Evolutionary conservation across 805 yeast species (phyloP).

Genomic region (Yarrowia deformans): DNA sequence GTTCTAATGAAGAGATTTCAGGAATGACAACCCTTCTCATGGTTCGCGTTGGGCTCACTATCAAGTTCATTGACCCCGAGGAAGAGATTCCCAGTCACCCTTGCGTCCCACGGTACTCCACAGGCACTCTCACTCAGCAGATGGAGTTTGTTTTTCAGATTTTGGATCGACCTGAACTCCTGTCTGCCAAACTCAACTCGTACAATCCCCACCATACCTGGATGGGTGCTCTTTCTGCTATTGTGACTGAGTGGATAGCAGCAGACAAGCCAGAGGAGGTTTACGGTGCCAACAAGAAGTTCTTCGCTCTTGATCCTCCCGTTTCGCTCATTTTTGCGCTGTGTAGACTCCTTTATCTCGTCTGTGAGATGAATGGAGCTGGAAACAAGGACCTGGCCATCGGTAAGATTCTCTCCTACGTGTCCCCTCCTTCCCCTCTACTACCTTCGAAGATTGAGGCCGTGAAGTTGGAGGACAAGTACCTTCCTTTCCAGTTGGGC

Average conservation of each 20-base stretch:
- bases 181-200: not conserved
- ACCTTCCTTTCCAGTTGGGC: constrained; percentile 20
- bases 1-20: constrained; percentile 3
- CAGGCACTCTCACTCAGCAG: not conserved
- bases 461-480: constrained; percentile 13
- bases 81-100: constrained; percentile 19
- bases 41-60: constrained; percentile 1
- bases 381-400: constrained; percentile 13
- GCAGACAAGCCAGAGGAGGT: constrained; percentile 4
- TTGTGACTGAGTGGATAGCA: constrained; percentile 20
- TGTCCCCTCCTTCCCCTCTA: constrained; percentile 11
- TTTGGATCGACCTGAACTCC: constrained; percentile 16
- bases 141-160: constrained; percentile 28
- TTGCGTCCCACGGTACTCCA: constrained; percentile 10
- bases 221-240: constrained; percentile 27
- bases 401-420: not conserved
- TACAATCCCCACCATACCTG: constrained; percentile 24
- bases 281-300: not conserved
- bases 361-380: constrained; percentile 30
- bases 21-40: constrained; percentile 19
- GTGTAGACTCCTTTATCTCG: constrained; percentile 10
- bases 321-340: constrained; percentile 21
- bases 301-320: constrained; percentile 9
- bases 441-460: constrained; percentile 19
- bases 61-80: constrained; percentile 12